phyloP scores from a whole-genome alignment of 2,329 filamentous ascomycete genomes.

The Thelonectria discophora region DNA sequence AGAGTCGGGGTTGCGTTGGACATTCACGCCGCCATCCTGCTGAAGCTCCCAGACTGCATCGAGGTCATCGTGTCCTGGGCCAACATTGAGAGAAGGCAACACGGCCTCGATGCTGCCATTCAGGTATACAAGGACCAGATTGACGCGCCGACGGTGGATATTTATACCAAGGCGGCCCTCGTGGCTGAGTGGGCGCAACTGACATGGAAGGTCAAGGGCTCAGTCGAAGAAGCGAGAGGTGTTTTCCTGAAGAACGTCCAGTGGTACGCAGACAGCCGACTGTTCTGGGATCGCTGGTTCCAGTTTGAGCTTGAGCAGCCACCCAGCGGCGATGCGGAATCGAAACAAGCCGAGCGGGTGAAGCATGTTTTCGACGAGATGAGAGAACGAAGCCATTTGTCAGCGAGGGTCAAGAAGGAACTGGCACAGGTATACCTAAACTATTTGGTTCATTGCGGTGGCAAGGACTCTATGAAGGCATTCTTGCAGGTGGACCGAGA shows the following conservation, averaged over 20 bases:
- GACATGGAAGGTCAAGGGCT: constrained; percentile 87
- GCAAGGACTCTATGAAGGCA: constrained; percentile 84
- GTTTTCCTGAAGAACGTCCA: constrained; percentile 85
- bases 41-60: constrained; percentile 79
- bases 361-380: constrained; percentile 82
- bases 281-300: constrained; percentile 92
- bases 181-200: constrained; percentile 89
- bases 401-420: constrained; percentile 73
- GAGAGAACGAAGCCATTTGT: constrained; percentile 75
- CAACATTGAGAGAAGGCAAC: constrained; percentile 84
- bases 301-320: constrained; percentile 89
- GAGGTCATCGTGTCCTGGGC: constrained; percentile 90
- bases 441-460: constrained; percentile 84
- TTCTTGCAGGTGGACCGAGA: constrained; percentile 85
- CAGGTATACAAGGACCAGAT: constrained; percentile 84
- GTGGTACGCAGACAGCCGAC: constrained; percentile 83
- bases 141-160: constrained; percentile 74
- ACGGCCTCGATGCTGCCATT: constrained; percentile 84
- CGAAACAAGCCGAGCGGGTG: constrained; percentile 75
- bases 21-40: constrained; percentile 83
- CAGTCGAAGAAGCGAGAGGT: constrained; percentile 80
- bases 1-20: constrained; percentile 81
- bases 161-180: constrained; percentile 84
- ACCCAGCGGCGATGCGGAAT: constrained; percentile 70
- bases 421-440: constrained; percentile 81